Conservation (phyloP, 106 monocot species). For the Posidonia australis region DNA sequence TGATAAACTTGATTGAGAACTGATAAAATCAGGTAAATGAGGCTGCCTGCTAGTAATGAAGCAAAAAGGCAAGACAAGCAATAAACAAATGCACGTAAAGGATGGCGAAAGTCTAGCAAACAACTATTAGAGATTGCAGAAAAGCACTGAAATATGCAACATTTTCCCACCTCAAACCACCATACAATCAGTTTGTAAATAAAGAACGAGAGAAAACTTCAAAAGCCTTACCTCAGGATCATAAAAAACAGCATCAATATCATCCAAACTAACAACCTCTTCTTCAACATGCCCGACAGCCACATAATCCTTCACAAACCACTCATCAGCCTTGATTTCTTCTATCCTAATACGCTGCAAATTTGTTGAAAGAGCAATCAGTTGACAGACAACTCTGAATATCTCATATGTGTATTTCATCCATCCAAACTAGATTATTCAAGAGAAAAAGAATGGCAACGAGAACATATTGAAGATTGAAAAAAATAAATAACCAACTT, state of each 20-base stretch:
- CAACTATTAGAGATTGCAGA: too few relatives aligned
- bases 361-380: neutral
- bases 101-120: too few relatives aligned
- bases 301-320: conserved; percentile 85
- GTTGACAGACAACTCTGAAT: neutral
- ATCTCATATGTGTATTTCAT: neutral
- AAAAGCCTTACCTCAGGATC: conserved; percentile 44
- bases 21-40: too few relatives aligned
- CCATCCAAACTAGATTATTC: neutral
- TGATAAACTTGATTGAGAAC: too few relatives aligned
- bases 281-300: conserved; percentile 41
- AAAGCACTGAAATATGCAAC: too few relatives aligned
- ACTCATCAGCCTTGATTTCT: conserved; percentile 69
- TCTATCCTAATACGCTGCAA: conserved; percentile 77
- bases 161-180: neutral
- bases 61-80: too few relatives aligned
- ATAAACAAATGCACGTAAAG: too few relatives aligned
- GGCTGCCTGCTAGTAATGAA: too few relatives aligned
- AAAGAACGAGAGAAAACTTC: neutral
- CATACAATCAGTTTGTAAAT: neutral
- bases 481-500: too few relatives aligned
- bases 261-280: conserved; percentile 85
- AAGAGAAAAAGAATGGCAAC: too few relatives aligned
- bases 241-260: conserved; percentile 73
- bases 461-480: too few relatives aligned